Percentiles rank a stretch among this genome's conserved stretches.
Conservation (phyloP, 371 early-diverging fungal species). For the Rhizopus microsporus region DNA sequence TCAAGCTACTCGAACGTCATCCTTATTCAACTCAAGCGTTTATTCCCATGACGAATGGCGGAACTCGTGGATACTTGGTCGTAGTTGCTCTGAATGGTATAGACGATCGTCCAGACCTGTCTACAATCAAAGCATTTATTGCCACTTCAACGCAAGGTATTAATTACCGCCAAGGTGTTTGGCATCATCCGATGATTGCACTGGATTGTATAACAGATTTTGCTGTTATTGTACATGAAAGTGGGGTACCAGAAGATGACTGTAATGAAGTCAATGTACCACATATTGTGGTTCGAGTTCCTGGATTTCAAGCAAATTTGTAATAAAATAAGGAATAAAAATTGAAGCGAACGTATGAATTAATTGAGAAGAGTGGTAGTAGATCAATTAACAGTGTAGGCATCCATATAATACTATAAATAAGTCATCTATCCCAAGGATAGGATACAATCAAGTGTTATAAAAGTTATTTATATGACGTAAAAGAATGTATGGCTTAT, state of each 20-base stretch:
- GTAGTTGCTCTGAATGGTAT: slow-evolving; percentile 76
- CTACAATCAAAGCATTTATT: slow-evolving; percentile 74
- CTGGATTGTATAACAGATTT: slow-evolving; percentile 64
- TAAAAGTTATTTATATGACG: too few relatives aligned
- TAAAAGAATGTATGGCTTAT: too few relatives aligned
- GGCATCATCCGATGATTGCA: slow-evolving; percentile 92
- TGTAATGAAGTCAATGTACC: slow-evolving; percentile 56
- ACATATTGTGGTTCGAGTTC: slow-evolving; percentile 34
- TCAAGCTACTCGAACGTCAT: slow-evolving; percentile 84
- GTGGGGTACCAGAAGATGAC: slow-evolving; percentile 67
- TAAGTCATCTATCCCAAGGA: too few relatives aligned
- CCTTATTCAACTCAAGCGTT: slow-evolving; percentile 86
- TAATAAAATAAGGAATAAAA: background rate
- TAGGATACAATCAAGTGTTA: too few relatives aligned
- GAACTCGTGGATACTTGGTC: slow-evolving; percentile 69
- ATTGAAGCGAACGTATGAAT: too few relatives aligned
- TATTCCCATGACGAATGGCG: slow-evolving; percentile 72
- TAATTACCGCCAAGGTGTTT: slow-evolving; percentile 78
- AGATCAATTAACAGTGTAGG: too few relatives aligned
- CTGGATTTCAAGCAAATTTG: slow-evolving; percentile 30
- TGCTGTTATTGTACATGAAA: slow-evolving; percentile 72
- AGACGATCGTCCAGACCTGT: slow-evolving; percentile 67
- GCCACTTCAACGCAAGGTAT: slow-evolving; percentile 78
- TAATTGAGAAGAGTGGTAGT: too few relatives aligned
- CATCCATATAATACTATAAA: too few relatives aligned